phyloP scores from a whole-genome alignment of 495 filamentous ascomycete genomes.

The Podospora tetraspora region DNA sequence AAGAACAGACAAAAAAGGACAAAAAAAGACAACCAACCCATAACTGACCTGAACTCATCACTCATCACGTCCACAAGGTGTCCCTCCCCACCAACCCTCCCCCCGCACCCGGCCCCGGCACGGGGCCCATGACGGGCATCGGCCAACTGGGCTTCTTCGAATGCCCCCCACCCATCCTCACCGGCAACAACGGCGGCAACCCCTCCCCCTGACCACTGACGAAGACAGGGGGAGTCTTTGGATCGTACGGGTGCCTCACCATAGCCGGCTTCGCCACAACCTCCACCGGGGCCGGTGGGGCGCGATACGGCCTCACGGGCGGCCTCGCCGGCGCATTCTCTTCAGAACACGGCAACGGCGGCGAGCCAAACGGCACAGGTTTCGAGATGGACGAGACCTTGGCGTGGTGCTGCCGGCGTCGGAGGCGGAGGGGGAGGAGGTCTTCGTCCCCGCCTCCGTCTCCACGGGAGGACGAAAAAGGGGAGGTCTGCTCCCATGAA shows the following conservation, averaged over 20 bases:
- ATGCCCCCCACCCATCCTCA: background rate
- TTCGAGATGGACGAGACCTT: background rate
- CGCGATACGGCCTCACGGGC: background rate
- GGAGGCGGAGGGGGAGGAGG: conserved; percentile 4
- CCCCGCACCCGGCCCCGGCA: background rate
- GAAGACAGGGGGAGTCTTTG: background rate
- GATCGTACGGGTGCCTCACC: background rate
- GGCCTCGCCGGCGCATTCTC: no score
- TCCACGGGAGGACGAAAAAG: conserved; percentile 7
- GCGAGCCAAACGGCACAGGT: background rate
- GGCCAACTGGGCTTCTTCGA: background rate
- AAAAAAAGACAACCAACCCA: background rate
- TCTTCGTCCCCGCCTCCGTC: background rate
- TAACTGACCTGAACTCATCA: no score
- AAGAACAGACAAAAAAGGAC: background rate
- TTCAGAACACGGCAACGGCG: background rate
- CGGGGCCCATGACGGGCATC: background rate
- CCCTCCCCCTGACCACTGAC: background rate
- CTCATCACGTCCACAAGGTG: background rate
- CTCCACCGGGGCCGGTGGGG: background rate
- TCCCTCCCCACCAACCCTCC: background rate
- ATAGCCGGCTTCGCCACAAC: background rate
- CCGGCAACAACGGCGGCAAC: background rate
- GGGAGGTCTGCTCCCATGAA: conserved; percentile 30
- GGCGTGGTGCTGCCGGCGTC: background rate